Base-by-base conservation (phyloP, 2,329 filamentous ascomycete genomes). In the Magnaporthiopsis poae region DNA sequence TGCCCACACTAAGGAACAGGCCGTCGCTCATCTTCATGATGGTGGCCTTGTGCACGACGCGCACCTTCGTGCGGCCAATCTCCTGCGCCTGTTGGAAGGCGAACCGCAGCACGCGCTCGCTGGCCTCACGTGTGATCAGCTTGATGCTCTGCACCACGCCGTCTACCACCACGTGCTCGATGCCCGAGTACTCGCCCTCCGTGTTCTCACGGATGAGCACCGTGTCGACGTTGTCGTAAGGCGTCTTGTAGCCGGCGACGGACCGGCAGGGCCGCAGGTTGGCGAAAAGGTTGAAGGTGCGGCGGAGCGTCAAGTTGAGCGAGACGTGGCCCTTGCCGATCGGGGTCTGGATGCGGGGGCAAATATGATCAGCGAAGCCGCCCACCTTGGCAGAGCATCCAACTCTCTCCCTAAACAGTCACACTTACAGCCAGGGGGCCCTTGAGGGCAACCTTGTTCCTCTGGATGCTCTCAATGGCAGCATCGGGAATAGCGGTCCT, bases 11-110 rank as follows among this genome's bases (percentile, higher is more conserved):
- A 73, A 99, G 86, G 88, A 99, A 99, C 69, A 99, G 91, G 82
- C 95, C 95, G 79, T 99, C 95, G 77, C 90, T 94, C 91, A 97
- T 96, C 88, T 99, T 99, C 95, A 99, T 99, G 84, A 99, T 99
- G 77, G 95, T 98, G 79, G 95, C 95, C 88, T 99, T 99, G 90
- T 99, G 95, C 70, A 98, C 93, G 68, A 92, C 94, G 76, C 93
- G 92, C 75, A 98, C 94, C 90, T 97, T 97, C 78, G 88, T 93
- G 84, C 91, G 91, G 81, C 93, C 92, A 76, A 97, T 90, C 73
- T 91, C 87, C 80, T 95, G 86, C 73, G 95, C 95, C 79, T 99
- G 92, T 83, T 99, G 94, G 88, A 99, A 99, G 74, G 96, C 95
- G 80, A 92, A 99, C 77, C 93, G 90, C 72, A 98, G 88, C 66